These are phyloP conservation scores for Candida schatavii DNA, from an alignment of 805 yeast genomes.

Conservation along the genomic window DNA sequence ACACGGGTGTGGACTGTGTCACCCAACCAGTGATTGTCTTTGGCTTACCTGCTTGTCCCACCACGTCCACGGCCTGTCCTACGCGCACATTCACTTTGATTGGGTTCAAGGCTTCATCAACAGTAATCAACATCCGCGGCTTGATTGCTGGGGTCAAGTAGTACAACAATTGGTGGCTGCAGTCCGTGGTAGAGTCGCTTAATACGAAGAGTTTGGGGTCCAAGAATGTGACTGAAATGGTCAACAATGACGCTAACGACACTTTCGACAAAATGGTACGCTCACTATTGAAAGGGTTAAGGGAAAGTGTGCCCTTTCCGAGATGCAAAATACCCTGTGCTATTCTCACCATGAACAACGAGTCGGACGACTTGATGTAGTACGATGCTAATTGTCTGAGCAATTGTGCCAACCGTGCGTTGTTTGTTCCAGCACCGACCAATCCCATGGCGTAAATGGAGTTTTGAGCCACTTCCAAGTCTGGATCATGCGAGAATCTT, in stretches of 20 bases:
- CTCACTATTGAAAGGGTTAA: slow-evolving; percentile 87
- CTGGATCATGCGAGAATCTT: slow-evolving; percentile 94
- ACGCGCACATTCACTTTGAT: slow-evolving; percentile 95
- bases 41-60: slow-evolving; percentile 99
- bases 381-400: slow-evolving; percentile 92
- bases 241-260: slow-evolving; percentile 82
- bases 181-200: slow-evolving; percentile 49
- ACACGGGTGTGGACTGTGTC: slow-evolving; percentile 95
- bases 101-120: slow-evolving; percentile 87
- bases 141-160: slow-evolving; percentile 84
- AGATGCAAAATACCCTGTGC: slow-evolving; percentile 93
- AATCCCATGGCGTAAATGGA: slow-evolving; percentile 97
- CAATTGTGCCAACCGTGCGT: slow-evolving; percentile 95
- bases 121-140: slow-evolving; percentile 90
- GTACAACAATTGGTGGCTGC: slow-evolving; percentile 74
- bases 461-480: slow-evolving; percentile 88
- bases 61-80: slow-evolving; percentile 98
- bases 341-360: slow-evolving; percentile 86
- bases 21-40: slow-evolving; percentile 99
- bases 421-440: slow-evolving; percentile 98
- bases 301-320: slow-evolving; percentile 92
- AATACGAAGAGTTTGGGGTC: slow-evolving; percentile 84
- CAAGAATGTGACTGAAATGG: slow-evolving; percentile 77
- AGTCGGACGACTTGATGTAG: slow-evolving; percentile 85
- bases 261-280: slow-evolving; percentile 84